These are phyloP conservation scores for Diplodia seriata DNA, from an alignment of 2,329 filamentous ascomycete species.

Conservation along the genomic window DNA sequence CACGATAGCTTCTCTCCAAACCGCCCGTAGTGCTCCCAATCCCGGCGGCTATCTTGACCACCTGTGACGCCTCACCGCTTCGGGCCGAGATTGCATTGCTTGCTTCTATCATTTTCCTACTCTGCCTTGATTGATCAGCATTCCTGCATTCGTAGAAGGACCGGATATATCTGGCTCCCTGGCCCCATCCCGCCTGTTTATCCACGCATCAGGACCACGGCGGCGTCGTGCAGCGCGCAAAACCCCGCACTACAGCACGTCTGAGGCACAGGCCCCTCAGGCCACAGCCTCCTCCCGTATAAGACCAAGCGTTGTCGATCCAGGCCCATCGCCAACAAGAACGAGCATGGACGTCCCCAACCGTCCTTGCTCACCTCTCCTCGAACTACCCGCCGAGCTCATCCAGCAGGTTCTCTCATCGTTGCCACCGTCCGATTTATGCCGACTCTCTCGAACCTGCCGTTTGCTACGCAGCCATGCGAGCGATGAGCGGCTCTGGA, in stretches of 20 bases:
- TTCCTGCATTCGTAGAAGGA: not conserved
- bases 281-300: slow-evolving; percentile 20
- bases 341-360: slow-evolving; percentile 16
- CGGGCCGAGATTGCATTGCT: slow-evolving; percentile 16
- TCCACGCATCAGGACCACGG: not conserved
- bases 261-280: slow-evolving; percentile 19
- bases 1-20: not conserved
- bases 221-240: not conserved
- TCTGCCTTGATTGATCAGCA: slow-evolving; percentile 10
- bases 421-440: slow-evolving; percentile 70
- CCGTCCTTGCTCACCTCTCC: slow-evolving; percentile 47
- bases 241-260: slow-evolving; percentile 20
- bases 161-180: slow-evolving; percentile 10
- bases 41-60: slow-evolving; percentile 1
- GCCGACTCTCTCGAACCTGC: slow-evolving; percentile 66
- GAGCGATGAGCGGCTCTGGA: slow-evolving; percentile 74
- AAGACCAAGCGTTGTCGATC: slow-evolving; percentile 26
- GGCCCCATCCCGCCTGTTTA: not conserved
- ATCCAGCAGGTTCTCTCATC: slow-evolving; percentile 73
- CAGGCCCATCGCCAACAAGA: slow-evolving; percentile 16
- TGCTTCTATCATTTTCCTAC: not conserved
- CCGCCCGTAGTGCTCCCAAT: not conserved
- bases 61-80: slow-evolving; percentile 9
- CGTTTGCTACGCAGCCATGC: slow-evolving; percentile 65
- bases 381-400: slow-evolving; percentile 75